A percentile compares a stretch with the other conserved stretches of the same genome.
Evolutionary conservation across 2,329 filamentous ascomycete genomes (phyloP).

Genomic region (Ophiocordyceps camponoti-saundersi): DNA sequence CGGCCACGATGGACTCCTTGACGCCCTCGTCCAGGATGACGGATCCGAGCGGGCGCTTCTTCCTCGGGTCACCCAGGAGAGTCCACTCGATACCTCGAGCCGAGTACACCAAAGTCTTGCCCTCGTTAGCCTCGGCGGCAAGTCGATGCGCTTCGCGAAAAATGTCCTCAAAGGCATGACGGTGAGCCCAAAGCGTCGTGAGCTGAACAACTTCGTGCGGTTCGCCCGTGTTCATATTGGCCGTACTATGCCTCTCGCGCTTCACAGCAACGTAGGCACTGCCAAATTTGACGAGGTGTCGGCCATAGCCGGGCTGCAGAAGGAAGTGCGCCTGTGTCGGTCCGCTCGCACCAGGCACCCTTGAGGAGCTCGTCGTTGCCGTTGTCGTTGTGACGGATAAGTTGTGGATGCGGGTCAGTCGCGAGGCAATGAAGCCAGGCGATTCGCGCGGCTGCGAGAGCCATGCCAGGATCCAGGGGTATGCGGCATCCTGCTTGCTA

Average conservation of each 20-base stretch:
- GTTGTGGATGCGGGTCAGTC: constrained; percentile 42
- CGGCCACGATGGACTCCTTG: constrained; percentile 62
- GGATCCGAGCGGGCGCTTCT: constrained; percentile 74
- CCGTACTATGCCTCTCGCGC: constrained; percentile 69
- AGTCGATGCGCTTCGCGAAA: constrained; percentile 76
- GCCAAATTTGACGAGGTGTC: constrained; percentile 73
- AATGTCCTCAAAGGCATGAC: constrained; percentile 76
- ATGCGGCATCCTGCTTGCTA: constrained; percentile 81
- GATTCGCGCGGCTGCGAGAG: constrained; percentile 65
- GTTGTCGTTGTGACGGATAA: constrained; percentile 36
- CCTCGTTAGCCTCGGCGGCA: constrained; percentile 65
- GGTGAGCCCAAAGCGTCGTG: constrained; percentile 78
- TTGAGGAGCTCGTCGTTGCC: constrained; percentile 38
- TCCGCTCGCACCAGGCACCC: constrained; percentile 41
- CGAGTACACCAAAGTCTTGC: constrained; percentile 85
- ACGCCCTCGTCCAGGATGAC: constrained; percentile 76
- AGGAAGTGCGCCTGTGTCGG: constrained; percentile 66
- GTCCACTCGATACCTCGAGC: constrained; percentile 74
- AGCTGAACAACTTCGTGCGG: constrained; percentile 90
- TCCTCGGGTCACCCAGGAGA: constrained; percentile 65
- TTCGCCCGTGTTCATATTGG: constrained; percentile 65
- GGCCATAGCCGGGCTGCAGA: constrained; percentile 78
- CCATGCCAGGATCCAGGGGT: constrained; percentile 89
- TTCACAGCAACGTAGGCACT: constrained; percentile 78
- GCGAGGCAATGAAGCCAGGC: constrained; percentile 39